Conservation (phyloP, 768 basidiomycete species). For the Suillus weaverae region DNA sequence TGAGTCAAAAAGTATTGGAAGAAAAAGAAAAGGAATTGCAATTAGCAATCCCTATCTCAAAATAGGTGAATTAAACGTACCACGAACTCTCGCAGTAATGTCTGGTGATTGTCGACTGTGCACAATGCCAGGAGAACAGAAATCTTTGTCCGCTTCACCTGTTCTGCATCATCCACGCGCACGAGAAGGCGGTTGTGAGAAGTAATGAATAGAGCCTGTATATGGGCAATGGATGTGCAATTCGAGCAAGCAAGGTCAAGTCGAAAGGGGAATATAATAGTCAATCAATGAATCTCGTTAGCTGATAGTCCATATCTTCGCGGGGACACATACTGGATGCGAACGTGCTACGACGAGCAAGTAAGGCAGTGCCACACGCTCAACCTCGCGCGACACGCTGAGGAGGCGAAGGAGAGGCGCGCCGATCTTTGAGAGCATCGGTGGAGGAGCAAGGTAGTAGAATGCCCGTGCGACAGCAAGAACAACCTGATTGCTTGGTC, state of each 20-base stretch:
- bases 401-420: slow-evolving; percentile 76
- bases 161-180: slow-evolving; percentile 61
- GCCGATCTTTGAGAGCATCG: slow-evolving; percentile 55
- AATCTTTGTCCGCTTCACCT: slow-evolving; percentile 76
- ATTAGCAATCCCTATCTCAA: neutral
- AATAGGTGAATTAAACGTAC: slow-evolving; percentile 44
- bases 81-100: slow-evolving; percentile 80
- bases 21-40: neutral
- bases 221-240: too few relatives aligned
- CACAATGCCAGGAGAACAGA: slow-evolving; percentile 67
- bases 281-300: neutral
- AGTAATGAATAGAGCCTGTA: slow-evolving; percentile 54
- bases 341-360: slow-evolving; percentile 61
- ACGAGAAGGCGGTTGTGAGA: slow-evolving; percentile 66
- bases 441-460: slow-evolving; percentile 69
- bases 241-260: neutral
- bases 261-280: slow-evolving; percentile 38
- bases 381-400: slow-evolving; percentile 66
- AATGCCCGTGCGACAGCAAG: slow-evolving; percentile 71
- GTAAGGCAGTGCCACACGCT: slow-evolving; percentile 73
- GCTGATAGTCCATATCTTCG: too few relatives aligned
- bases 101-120: slow-evolving; percentile 62
- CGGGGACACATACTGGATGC: slow-evolving; percentile 55
- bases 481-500: slow-evolving; percentile 58
- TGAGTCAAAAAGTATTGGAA: neutral